A percentile compares a stretch with the other conserved stretches of the same genome.
Conservation (phyloP, 2,329 filamentous ascomycete species). For the Monosporascus sp. region DNA sequence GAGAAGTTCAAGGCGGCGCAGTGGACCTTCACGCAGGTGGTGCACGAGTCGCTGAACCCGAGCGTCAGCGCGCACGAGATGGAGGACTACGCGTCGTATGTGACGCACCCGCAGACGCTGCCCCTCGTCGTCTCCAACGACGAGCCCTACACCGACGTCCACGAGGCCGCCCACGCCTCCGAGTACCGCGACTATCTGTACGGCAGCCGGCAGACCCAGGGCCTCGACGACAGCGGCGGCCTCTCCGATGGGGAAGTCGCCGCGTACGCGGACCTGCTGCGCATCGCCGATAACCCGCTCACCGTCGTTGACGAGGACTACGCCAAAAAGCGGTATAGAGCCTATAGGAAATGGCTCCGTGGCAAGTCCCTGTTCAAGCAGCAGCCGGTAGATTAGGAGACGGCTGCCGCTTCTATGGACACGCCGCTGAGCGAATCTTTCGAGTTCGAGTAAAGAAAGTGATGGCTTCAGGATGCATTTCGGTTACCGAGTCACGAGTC, state of each 20-base stretch:
- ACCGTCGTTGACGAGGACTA: conserved; percentile 84
- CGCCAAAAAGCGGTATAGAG: conserved; percentile 92
- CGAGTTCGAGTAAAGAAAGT: background rate
- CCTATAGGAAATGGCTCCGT: conserved; percentile 88
- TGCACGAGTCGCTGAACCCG: conserved; percentile 80
- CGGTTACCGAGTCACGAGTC: conserved; percentile 3
- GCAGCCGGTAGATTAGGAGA: conserved; percentile 54
- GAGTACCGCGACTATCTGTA: conserved; percentile 81
- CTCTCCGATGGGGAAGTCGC: conserved; percentile 59
- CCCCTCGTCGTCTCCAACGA: conserved; percentile 74
- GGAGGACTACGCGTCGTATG: conserved; percentile 83
- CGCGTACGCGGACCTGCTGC: conserved; percentile 72
- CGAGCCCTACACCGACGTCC: background rate
- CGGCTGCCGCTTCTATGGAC: conserved; percentile 9
- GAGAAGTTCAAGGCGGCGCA: conserved; percentile 81
- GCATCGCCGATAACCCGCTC: conserved; percentile 73
- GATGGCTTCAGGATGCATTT: background rate
- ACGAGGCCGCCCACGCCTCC: conserved; percentile 35
- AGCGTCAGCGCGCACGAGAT: conserved; percentile 71
- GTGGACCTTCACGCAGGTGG: conserved; percentile 82
- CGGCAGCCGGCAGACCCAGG: conserved; percentile 59
- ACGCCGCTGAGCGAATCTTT: conserved; percentile 17
- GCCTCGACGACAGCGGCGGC: conserved; percentile 29
- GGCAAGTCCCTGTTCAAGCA: conserved; percentile 98
- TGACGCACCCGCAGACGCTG: conserved; percentile 82